These are phyloP conservation scores for Penstemon davidsonii DNA, from an alignment of 257 asterid species.

Conservation along the genomic window DNA sequence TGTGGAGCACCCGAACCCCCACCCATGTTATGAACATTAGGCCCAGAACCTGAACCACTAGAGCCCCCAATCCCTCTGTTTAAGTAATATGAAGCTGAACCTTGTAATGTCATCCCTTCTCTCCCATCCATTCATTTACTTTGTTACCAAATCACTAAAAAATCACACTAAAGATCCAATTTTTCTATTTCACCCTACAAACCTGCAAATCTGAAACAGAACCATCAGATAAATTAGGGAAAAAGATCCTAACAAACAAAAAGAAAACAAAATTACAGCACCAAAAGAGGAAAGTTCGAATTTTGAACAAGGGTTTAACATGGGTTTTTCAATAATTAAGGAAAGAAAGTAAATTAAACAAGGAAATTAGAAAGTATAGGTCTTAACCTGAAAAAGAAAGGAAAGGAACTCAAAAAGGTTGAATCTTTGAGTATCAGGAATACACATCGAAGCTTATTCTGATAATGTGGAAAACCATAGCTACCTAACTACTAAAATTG, in stretches of 20 bases:
- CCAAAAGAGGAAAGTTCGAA: background rate
- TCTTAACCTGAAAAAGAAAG: conserved; percentile 14
- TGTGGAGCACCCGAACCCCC: conserved; percentile 24
- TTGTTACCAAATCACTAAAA: background rate
- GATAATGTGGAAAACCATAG: conserved; percentile 48
- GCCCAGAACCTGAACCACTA: conserved; percentile 41
- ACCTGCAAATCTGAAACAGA: conserved; percentile 35
- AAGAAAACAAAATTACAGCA: conserved; percentile 19
- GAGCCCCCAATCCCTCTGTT: conserved; percentile 57
- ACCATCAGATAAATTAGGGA: conserved; percentile 24
- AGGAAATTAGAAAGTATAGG: conserved; percentile 23
- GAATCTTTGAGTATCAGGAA: conserved; percentile 26
- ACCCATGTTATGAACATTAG: conserved; percentile 31
- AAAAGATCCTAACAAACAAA: conserved; percentile 24
- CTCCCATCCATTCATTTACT: conserved; percentile 75
- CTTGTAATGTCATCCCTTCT: conserved; percentile 62
- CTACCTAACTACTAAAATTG: conserved; percentile 29
- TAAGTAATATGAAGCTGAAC: conserved; percentile 65
- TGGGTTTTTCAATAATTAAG: conserved; percentile 48
- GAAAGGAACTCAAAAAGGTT: conserved; percentile 23
- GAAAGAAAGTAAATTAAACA: conserved; percentile 8
- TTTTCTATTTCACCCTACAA: conserved; percentile 11
- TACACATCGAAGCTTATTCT: conserved; percentile 36
- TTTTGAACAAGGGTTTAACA: conserved; percentile 53
- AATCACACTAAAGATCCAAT: conserved; percentile 31